Evolutionary conservation across 169 alveolate species (phyloP).

Genomic region (Eimeria maxima): DNA sequence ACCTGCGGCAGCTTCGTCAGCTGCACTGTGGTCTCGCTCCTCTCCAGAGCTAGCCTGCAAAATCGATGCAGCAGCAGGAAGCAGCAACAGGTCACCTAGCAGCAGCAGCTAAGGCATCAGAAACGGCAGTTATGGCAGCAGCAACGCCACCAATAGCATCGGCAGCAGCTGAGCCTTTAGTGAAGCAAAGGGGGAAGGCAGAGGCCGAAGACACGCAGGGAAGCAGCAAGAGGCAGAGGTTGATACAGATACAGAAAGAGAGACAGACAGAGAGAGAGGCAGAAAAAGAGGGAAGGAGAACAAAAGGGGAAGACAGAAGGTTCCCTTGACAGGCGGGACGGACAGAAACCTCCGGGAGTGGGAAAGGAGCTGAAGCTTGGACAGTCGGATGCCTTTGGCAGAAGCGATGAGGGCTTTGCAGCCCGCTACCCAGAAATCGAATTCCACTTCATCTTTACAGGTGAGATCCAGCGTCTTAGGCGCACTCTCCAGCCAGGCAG

Average conservation of each 20-base stretch:
- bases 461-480: slow-evolving; percentile 86
- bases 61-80: background rate
- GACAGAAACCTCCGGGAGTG: slow-evolving; percentile 85
- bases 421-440: slow-evolving; percentile 84
- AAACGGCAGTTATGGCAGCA: background rate
- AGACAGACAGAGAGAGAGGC: no score
- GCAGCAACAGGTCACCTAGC: no score
- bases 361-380: slow-evolving; percentile 85
- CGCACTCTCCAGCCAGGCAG: background rate
- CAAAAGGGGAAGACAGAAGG: background rate
- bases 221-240: no score
- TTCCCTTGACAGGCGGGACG: background rate
- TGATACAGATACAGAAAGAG: no score
- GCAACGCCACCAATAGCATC: background rate
- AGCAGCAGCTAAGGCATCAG: no score
- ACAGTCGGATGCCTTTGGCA: slow-evolving; percentile 78
- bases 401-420: slow-evolving; percentile 84
- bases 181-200: no score
- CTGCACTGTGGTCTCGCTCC: slow-evolving; percentile 85
- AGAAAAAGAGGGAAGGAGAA: no score
- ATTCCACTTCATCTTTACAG: slow-evolving; percentile 88
- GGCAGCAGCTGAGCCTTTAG: background rate
- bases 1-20: slow-evolving; percentile 85
- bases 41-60: slow-evolving; percentile 82
- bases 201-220: no score